A percentile compares a stretch with the other conserved stretches of the same genome.
These are phyloP conservation scores for Trichosporon inkin DNA, from an alignment of 1,284 basidiomycete genomes.

Conservation along the genomic window DNA sequence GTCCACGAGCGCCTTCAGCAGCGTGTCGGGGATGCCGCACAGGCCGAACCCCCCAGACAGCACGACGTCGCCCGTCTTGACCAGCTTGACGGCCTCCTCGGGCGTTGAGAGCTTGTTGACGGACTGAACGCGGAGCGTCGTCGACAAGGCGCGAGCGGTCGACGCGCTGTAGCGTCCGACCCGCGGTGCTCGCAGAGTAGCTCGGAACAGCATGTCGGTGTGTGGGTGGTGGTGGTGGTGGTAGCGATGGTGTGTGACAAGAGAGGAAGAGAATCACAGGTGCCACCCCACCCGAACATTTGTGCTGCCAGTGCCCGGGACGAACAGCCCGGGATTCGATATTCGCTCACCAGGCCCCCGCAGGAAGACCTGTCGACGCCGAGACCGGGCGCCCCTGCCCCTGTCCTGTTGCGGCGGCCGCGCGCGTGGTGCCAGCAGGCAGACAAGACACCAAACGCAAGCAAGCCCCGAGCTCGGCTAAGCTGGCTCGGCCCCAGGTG, in stretches of 20 bases:
- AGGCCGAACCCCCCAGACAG: conserved; percentile 26
- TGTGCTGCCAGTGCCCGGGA: not conserved
- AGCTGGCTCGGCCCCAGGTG: conserved; percentile 1
- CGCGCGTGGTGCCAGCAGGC: no score
- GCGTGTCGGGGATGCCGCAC: conserved; percentile 23
- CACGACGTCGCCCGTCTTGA: conserved; percentile 49
- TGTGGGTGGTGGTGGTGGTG: not conserved
- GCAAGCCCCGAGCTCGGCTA: not conserved
- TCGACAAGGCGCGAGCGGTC: not conserved
- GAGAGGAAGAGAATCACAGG: not conserved
- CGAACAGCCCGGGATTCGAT: no score
- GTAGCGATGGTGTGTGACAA: no score
- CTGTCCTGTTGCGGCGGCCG: no score
- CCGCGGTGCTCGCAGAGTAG: not conserved
- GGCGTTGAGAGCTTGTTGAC: conserved; percentile 9
- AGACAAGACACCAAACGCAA: no score
- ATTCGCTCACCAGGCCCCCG: no score
- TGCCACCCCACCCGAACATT: not conserved
- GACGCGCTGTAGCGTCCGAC: not conserved
- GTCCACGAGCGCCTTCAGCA: conserved; percentile 20
- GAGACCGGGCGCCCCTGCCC: no score
- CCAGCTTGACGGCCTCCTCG: conserved; percentile 16
- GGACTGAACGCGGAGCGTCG: not conserved
- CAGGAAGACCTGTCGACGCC: no score
- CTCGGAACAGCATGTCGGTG: conserved; percentile 3